phyloP scores from a whole-genome alignment of 2,329 filamentous ascomycete species.

The Colletotrichum higginsianum region DNA sequence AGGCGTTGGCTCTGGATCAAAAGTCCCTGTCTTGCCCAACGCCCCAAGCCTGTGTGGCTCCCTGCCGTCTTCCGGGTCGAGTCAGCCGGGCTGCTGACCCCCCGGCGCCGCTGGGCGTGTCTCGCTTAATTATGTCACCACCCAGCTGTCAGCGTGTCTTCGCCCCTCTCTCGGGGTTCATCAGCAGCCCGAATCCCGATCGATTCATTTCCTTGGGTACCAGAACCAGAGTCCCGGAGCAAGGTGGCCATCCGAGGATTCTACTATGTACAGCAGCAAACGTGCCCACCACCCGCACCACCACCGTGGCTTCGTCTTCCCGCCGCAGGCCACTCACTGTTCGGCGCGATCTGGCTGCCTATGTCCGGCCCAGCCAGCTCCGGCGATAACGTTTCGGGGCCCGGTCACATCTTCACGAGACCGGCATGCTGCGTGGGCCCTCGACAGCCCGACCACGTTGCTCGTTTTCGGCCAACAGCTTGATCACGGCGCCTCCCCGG shows the following conservation, averaged over 20 bases:
- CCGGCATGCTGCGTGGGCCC: neutral
- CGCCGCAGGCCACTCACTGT: neutral
- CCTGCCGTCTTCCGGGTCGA: constrained; percentile 25
- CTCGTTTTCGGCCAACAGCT: neutral
- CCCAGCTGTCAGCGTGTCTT: neutral
- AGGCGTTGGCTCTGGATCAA: neutral
- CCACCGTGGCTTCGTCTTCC: too few relatives aligned
- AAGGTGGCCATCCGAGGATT: neutral
- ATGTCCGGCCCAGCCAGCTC: constrained; percentile 5
- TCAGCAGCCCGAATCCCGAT: constrained; percentile 36
- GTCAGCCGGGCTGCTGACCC: constrained; percentile 19
- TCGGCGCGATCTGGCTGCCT: neutral
- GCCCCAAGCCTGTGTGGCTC: neutral
- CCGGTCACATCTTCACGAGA: neutral
- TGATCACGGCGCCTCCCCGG: constrained; percentile 2
- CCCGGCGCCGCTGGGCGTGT: neutral
- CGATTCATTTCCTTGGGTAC: constrained; percentile 30
- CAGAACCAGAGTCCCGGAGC: neutral
- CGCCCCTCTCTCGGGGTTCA: constrained; percentile 36
- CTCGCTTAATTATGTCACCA: constrained; percentile 18
- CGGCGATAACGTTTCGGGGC: constrained; percentile 8
- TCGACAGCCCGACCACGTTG: neutral
- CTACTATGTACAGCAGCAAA: neutral
- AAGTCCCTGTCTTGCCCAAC: neutral
- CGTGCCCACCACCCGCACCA: too few relatives aligned